These are phyloP conservation scores for Aspergillus mulundensis DNA, from an alignment of 495 filamentous ascomycete genomes.

Conservation along the genomic window DNA sequence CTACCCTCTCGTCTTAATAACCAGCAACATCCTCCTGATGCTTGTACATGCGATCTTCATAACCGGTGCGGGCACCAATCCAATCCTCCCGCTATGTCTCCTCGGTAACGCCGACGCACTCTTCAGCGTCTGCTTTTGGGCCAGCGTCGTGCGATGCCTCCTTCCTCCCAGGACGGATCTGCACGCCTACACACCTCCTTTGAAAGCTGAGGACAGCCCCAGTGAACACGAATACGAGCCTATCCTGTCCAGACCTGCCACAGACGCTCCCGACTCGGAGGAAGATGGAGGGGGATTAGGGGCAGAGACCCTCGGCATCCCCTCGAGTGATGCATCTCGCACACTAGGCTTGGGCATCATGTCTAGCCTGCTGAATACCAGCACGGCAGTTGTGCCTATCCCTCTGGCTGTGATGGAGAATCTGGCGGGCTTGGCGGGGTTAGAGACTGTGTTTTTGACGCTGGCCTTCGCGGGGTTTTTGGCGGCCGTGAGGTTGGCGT, in stretches of 20 bases:
- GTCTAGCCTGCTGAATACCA: constrained; percentile 2
- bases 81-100: not conserved
- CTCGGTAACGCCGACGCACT: not conserved
- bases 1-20: not conserved
- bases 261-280: not conserved
- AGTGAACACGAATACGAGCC: not conserved
- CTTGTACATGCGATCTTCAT: not conserved
- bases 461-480: not conserved
- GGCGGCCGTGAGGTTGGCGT: not conserved
- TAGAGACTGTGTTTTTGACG: constrained; percentile 5
- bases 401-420: constrained; percentile 1
- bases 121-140: not conserved
- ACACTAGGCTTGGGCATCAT: constrained; percentile 6
- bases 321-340: not conserved
- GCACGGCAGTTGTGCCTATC: not conserved
- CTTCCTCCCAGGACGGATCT: not conserved
- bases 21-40: not conserved
- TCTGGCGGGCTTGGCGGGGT: not conserved
- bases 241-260: too few relatives aligned
- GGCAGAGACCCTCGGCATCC: not conserved
- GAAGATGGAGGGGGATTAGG: not conserved
- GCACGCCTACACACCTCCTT: not conserved
- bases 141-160: not conserved
- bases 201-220: not conserved
- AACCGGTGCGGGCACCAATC: not conserved